Evolutionary conservation across 1,139 yeast species (phyloP).

Genomic region (Geotrichum carabidarum): DNA sequence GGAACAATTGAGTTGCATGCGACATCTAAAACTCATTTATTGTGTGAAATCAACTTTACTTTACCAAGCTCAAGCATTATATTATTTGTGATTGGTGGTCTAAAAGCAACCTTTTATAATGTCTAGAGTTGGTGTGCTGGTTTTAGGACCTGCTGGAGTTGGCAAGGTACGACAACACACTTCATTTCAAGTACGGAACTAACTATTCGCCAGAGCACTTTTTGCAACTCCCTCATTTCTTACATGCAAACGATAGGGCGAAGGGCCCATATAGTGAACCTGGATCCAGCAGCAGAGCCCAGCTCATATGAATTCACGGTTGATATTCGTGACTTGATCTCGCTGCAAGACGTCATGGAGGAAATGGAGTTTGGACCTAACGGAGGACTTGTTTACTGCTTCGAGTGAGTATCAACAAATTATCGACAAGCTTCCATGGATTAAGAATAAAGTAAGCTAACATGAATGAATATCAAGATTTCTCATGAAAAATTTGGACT

Average conservation of each 20-base stretch:
- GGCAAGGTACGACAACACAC: constrained; percentile 49
- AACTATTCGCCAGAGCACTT: constrained; percentile 43
- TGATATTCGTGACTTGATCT: constrained; percentile 85
- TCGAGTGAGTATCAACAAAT: constrained; percentile 45
- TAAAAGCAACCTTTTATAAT: constrained; percentile 37
- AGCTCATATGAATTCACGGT: constrained; percentile 85
- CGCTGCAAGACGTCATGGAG: constrained; percentile 95
- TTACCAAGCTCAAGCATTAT: too few relatives aligned
- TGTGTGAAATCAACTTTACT: too few relatives aligned
- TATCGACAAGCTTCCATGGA: too few relatives aligned
- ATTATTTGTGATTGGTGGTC: too few relatives aligned
- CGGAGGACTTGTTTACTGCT: constrained; percentile 90
- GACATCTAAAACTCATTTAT: too few relatives aligned
- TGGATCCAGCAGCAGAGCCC: constrained; percentile 98
- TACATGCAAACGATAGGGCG: constrained; percentile 90
- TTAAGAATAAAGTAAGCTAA: neutral
- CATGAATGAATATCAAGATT: constrained; percentile 31
- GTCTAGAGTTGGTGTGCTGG: constrained; percentile 95
- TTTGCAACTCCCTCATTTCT: constrained; percentile 79
- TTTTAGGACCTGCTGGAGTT: constrained; percentile 96
- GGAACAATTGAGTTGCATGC: too few relatives aligned
- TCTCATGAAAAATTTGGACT: constrained; percentile 77
- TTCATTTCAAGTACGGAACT: constrained; percentile 38
- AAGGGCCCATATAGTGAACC: constrained; percentile 86
- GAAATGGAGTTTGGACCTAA: constrained; percentile 92